Conservation (phyloP, 768 basidiomycete species). For the Glaciozyma antarctica region DNA sequence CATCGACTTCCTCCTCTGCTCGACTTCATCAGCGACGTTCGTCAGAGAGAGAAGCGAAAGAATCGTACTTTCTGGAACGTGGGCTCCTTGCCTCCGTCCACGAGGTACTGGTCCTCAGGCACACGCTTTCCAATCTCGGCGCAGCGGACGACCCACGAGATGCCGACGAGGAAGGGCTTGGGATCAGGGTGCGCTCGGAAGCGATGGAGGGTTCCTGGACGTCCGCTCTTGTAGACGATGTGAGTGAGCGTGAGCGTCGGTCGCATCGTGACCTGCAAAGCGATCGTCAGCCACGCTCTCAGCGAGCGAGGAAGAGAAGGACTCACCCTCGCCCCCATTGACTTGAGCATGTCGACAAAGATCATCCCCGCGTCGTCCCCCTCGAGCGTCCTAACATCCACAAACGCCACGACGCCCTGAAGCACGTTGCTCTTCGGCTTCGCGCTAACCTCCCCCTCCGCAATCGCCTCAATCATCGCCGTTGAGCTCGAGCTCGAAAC, state of each 20-base stretch:
- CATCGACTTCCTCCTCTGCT: constrained; percentile 12
- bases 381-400: constrained; percentile 64
- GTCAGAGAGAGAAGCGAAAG: neutral
- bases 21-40: neutral
- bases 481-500: neutral
- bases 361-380: constrained; percentile 71
- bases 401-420: constrained; percentile 67
- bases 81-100: constrained; percentile 15
- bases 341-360: constrained; percentile 72
- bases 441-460: constrained; percentile 1
- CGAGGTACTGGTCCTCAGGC: constrained; percentile 48
- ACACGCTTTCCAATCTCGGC: constrained; percentile 57
- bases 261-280: constrained; percentile 57
- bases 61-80: constrained; percentile 1
- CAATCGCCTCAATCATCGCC: neutral
- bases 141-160: constrained; percentile 83
- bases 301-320: neutral
- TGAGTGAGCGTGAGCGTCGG: constrained; percentile 53
- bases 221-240: constrained; percentile 74
- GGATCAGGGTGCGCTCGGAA: constrained; percentile 52
- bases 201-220: constrained; percentile 55
- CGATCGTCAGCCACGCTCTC: neutral
- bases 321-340: constrained; percentile 68
- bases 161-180: constrained; percentile 66
- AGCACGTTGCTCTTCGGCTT: constrained; percentile 43